Evolutionary conservation across 2,329 filamentous ascomycete species (phyloP), one percentile per base, ranked within the genome.

Genomic region (Ophiocordyceps camponoti-saundersi): DNA sequence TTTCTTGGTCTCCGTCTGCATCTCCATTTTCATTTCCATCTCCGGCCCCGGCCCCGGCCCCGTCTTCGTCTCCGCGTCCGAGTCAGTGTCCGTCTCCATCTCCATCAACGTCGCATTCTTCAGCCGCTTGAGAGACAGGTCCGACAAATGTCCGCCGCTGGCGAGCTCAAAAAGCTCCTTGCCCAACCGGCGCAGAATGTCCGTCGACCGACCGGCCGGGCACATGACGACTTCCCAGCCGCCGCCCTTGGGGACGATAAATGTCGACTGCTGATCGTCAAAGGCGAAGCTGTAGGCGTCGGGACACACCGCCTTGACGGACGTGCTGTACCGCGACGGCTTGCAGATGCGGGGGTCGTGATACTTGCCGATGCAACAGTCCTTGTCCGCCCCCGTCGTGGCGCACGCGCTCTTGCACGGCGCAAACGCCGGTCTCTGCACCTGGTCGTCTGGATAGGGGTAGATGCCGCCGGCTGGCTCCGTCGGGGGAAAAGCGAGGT

Each of bases 161-260:
- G 68, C 72, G 20, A 79, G 58, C 49, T 66, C 60, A 22, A 64
- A 61, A 53, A 79, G 58, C 57, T 77, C 66, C 13, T 64, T 55
- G 16, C 68, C 66, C 53, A 77, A 68, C 6, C 71, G 70, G 29
- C 61, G 62, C 32, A 79, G 58, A 49, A 80, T 80, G 54, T 78
- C 70, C 36, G 76, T 79, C 50, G 73, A 78, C 45, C 75, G 61
- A 11, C 76, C 75, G 13, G 57, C 58, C 1, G 86, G 86, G 59
- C 86, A 92, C 60, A 92, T 85, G 11, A 83, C 72, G 15, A 92
- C 72, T 59, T 89, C 78, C 69, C 84, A 92, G 0, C 84, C 84
- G 21, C 81, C 83, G 18, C 85, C 85, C 12, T 61, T 68, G 2
- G 77, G 77, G 34, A 80, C 67, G 53, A 78, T 76, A 54, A 80